Evolutionary conservation across 495 filamentous ascomycete species (phyloP).

Genomic region (Halenospora varia): DNA sequence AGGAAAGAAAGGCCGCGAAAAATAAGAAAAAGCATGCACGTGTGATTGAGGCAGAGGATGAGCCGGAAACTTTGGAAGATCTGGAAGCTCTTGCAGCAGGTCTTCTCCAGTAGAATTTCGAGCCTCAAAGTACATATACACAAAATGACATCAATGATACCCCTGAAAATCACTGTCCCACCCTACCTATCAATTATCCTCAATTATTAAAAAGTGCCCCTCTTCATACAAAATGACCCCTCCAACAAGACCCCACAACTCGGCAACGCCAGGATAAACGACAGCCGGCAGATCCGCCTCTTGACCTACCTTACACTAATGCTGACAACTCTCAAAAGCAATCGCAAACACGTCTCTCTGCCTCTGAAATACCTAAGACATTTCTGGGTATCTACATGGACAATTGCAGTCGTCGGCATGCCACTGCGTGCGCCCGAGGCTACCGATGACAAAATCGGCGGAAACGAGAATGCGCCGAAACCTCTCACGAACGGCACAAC

Average conservation of each 20-base stretch:
- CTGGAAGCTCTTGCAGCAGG: slow-evolving; percentile 84
- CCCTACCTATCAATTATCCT: too few species aligned
- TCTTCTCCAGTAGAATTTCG: slow-evolving; percentile 43
- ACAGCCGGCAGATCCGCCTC: too few species aligned
- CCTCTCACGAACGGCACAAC: slow-evolving; percentile 10
- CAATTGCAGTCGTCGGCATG: slow-evolving; percentile 20
- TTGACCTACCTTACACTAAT: too few species aligned
- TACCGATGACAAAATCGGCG: slow-evolving; percentile 17
- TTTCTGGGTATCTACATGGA: slow-evolving; percentile 1
- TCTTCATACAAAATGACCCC: too few species aligned
- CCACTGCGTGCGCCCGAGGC: slow-evolving; percentile 15
- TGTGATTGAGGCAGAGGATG: slow-evolving; percentile 51
- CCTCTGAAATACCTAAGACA: too few species aligned
- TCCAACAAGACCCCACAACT: too few species aligned
- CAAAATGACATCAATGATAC: neutral
- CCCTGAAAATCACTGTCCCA: too few species aligned
- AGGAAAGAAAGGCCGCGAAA: slow-evolving; percentile 40
- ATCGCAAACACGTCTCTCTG: neutral
- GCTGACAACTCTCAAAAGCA: too few species aligned
- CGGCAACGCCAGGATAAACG: too few species aligned
- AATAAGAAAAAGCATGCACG: slow-evolving; percentile 44
- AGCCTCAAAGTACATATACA: neutral
- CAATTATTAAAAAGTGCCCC: too few species aligned
- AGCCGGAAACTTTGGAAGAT: slow-evolving; percentile 84
- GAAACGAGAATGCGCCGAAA: too few species aligned